A percentile compares a stretch with the other conserved stretches of the same genome.
Evolutionary conservation across 352 stramenopile genomes (phyloP).

Genomic region (Elongisporangium anandrum): DNA sequence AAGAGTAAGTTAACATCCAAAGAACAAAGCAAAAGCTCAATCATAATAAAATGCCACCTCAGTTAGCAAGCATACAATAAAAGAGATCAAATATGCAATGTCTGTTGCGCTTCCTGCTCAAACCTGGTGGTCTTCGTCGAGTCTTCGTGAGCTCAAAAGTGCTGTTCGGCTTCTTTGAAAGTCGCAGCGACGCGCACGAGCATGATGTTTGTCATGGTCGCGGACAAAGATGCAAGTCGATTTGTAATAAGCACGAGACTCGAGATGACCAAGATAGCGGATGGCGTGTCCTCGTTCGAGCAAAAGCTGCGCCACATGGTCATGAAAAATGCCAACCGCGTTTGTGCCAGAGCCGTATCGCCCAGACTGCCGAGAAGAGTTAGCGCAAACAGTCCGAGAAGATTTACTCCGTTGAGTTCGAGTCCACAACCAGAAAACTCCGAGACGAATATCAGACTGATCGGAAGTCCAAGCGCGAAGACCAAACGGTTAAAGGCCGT

Average conservation of each 20-base stretch:
- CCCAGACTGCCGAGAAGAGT: constrained; percentile 39
- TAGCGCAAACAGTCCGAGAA: constrained; percentile 43
- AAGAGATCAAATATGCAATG: neutral
- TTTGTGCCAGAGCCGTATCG: constrained; percentile 35
- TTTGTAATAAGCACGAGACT: constrained; percentile 39
- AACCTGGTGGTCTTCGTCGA: neutral
- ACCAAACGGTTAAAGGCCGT: constrained; percentile 45
- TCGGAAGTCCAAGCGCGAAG: constrained; percentile 36
- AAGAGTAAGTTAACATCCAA: neutral
- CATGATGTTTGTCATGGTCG: constrained; percentile 50
- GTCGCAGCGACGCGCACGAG: constrained; percentile 52
- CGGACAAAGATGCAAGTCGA: constrained; percentile 38
- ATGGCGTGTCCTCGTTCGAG: constrained; percentile 31
- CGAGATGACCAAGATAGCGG: constrained; percentile 32
- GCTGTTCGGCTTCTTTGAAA: constrained; percentile 32
- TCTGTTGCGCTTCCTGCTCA: neutral
- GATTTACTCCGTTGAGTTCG: constrained; percentile 18
- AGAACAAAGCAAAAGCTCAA: neutral
- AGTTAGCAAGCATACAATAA: neutral
- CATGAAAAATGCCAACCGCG: constrained; percentile 49
- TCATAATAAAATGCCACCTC: neutral
- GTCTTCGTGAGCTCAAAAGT: constrained; percentile 2
- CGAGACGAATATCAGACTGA: constrained; percentile 44
- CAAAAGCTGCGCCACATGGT: constrained; percentile 54
- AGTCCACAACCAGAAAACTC: constrained; percentile 46